phyloP scores from a whole-genome alignment of 2,329 filamentous ascomycete species.

The Simplicillium sp. region DNA sequence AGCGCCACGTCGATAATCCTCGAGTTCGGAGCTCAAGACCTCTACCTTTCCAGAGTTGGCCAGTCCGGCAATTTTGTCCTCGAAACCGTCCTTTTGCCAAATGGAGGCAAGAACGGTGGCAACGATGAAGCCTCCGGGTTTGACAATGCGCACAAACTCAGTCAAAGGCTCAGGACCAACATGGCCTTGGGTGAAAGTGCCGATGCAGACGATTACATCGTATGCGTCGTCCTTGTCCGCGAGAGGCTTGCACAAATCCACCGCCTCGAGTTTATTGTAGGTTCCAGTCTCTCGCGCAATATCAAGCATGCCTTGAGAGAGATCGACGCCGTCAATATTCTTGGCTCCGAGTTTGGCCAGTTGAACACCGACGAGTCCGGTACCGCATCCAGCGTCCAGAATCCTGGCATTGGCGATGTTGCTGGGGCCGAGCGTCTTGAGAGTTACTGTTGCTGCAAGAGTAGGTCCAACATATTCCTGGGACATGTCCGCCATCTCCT shows the following conservation, averaged over 20 bases:
- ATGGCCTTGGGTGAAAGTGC: slow-evolving; percentile 45
- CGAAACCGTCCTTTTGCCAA: slow-evolving; percentile 37
- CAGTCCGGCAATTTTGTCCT: slow-evolving; percentile 29
- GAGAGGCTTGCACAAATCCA: slow-evolving; percentile 36
- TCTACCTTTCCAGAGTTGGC: slow-evolving; percentile 17
- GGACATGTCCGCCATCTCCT: slow-evolving; percentile 21
- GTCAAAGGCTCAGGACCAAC: slow-evolving; percentile 38
- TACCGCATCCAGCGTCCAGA: slow-evolving; percentile 47
- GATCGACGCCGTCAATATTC: slow-evolving; percentile 41
- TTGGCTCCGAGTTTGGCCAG: slow-evolving; percentile 31
- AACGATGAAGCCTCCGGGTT: slow-evolving; percentile 35
- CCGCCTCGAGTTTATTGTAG: slow-evolving; percentile 33
- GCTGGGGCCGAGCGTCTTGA: slow-evolving; percentile 16
- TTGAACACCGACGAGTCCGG: slow-evolving; percentile 39
- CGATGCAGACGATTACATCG: slow-evolving; percentile 41
- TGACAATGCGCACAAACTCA: slow-evolving; percentile 40
- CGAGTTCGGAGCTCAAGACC: slow-evolving; percentile 17
- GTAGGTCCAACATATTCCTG: slow-evolving; percentile 33
- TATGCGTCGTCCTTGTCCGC: slow-evolving; percentile 28
- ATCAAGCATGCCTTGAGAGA: slow-evolving; percentile 42
- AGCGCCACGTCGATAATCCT: slow-evolving; percentile 20
- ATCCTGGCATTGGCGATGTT: slow-evolving; percentile 14
- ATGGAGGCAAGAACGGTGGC: slow-evolving; percentile 41
- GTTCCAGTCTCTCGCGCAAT: slow-evolving; percentile 36
- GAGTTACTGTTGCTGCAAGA: slow-evolving; percentile 23